phyloP scores from a whole-genome alignment of 1,284 basidiomycete species.

The Athelia sp. region DNA sequence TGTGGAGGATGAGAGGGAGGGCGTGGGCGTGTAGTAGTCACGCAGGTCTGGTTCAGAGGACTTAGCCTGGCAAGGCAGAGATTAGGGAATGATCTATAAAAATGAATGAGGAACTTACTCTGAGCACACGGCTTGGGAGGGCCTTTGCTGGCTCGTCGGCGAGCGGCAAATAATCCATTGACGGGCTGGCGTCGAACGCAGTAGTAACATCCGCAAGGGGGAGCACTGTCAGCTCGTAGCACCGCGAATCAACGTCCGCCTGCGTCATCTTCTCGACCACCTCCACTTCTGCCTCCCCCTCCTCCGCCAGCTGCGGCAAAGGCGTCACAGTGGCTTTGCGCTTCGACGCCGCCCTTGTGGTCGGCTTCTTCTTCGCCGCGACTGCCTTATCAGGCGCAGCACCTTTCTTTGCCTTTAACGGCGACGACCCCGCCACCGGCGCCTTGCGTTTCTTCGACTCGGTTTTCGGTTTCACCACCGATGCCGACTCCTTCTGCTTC shows the following conservation, averaged over 20 bases:
- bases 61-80: slow-evolving; percentile 32
- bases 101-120: slow-evolving; percentile 26
- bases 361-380: slow-evolving; percentile 24
- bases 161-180: slow-evolving; percentile 6
- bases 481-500: slow-evolving; percentile 32
- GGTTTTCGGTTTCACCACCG: slow-evolving; percentile 23
- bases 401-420: slow-evolving; percentile 19
- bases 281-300: slow-evolving; percentile 34
- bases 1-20: slow-evolving; percentile 10
- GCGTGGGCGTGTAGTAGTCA: slow-evolving; percentile 44
- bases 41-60: slow-evolving; percentile 48
- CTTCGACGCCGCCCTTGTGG: slow-evolving; percentile 26
- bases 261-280: slow-evolving; percentile 24
- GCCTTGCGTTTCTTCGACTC: slow-evolving; percentile 59
- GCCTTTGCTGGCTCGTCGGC: slow-evolving; percentile 20
- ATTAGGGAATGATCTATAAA: slow-evolving; percentile 5
- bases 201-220: slow-evolving; percentile 60
- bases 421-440: slow-evolving; percentile 9
- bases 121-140: slow-evolving; percentile 24
- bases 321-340: slow-evolving; percentile 6
- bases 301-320: slow-evolving; percentile 43
- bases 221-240: slow-evolving; percentile 59
- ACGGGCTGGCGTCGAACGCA: slow-evolving; percentile 35
- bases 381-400: slow-evolving; percentile 24
- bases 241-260: slow-evolving; percentile 43